Evolutionary conservation across 1,284 basidiomycete genomes (phyloP).

Genomic region (Hypsizygus ulmarius): DNA sequence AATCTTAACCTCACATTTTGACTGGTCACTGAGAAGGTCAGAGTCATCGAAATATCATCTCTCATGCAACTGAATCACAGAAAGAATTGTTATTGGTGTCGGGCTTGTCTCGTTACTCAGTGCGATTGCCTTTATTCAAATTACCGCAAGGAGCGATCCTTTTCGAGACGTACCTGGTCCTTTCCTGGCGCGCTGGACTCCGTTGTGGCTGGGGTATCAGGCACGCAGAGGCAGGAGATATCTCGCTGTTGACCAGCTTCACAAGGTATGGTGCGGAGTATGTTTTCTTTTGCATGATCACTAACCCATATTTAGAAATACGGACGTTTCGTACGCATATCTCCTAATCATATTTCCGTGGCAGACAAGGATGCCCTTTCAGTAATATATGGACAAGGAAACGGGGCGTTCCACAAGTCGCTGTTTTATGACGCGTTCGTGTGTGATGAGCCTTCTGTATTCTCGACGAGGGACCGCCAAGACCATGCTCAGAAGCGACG

Average conservation of each 20-base stretch:
- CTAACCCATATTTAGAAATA: constrained; percentile 19
- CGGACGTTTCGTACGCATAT: constrained; percentile 26
- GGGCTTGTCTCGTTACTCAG: too few relatives aligned
- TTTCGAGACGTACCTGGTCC: constrained; percentile 21
- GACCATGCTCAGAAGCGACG: constrained; percentile 25
- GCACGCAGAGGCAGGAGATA: constrained; percentile 24
- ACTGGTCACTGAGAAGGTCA: too few relatives aligned
- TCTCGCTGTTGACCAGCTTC: constrained; percentile 24
- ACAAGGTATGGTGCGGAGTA: constrained; percentile 18
- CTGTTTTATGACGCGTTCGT: constrained; percentile 28
- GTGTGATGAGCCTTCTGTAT: constrained; percentile 23
- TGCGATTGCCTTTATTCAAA: neutral
- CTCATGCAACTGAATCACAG: too few relatives aligned
- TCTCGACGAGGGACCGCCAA: constrained; percentile 24
- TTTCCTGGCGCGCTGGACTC: constrained; percentile 24
- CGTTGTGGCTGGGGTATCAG: constrained; percentile 29
- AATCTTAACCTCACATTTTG: too few relatives aligned
- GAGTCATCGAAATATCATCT: too few relatives aligned
- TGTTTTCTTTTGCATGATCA: neutral
- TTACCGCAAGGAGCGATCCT: neutral
- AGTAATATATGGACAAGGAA: constrained; percentile 28
- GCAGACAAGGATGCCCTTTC: constrained; percentile 23
- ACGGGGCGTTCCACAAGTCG: constrained; percentile 25
- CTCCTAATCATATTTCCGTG: constrained; percentile 28
- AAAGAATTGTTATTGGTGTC: too few relatives aligned